Base-by-base conservation (phyloP, 345 rosid species). In the Carallia brachiata region DNA sequence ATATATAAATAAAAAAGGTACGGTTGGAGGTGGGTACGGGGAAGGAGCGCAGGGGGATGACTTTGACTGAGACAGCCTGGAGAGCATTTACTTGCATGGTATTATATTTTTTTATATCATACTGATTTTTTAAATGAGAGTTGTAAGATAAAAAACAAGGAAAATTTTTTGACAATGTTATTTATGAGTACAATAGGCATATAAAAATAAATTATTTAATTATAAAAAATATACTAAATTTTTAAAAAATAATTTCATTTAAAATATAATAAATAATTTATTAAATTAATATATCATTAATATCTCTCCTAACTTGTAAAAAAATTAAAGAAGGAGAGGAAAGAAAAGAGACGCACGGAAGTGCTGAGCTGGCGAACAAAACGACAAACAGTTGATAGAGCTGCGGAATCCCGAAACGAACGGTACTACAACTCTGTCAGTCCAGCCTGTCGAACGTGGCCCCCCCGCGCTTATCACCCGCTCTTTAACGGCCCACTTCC, bases 1-100 rank as follows among this genome's bases (percentile, higher is more conserved):
- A 28, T 28, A 68, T 44, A 44, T 15, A 68, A 58, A 62, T 0
- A 60, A 39, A 60, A 44, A 19, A 6, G 4, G 70, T 54, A 63
- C 68, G 77, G 78, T 23, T 40, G 66, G 77, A 58, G 63, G 5
- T 50, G 62, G 52, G 48, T 18, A 23, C 23, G 40, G 19, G 53
- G 55, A 56, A 52, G 77, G 18, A 63, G 62, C 3, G 61, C 36
- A 23, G 23, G 23, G 23, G 23, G 55, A 23, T 52, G 73, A 72
- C 75, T 82, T 82, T 82, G 87, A 81, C 84, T 59, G 31, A 66
- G 75, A 74, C 90, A 87, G 88, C 78, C 90, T 87, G 90, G 82
- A 79, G 57, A 67, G 83, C 90, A 84, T 73, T 75, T 72, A 57
- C 53, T 44, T 70, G 53, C 53, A 36, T 44, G 56, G n/a, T 47